These are phyloP conservation scores for Pseudognaphalium luteoalbum DNA, from an alignment of 129 eudicot genomes.

Conservation along the genomic window DNA sequence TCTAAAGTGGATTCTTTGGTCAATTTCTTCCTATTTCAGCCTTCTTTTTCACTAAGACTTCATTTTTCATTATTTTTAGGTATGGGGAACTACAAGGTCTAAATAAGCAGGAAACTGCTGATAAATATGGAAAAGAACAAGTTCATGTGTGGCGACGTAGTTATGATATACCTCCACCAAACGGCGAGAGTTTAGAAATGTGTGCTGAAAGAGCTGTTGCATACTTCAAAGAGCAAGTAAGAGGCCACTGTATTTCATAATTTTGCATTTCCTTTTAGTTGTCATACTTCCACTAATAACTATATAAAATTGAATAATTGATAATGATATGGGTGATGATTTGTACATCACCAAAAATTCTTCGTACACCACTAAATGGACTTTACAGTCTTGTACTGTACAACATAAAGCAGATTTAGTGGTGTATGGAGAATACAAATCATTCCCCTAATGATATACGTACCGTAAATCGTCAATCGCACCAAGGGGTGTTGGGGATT, in stretches of 20 bases:
- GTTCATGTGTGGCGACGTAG: constrained; percentile 99
- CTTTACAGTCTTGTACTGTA: no score
- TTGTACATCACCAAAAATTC: no score
- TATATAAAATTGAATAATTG: no score
- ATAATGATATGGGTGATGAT: no score
- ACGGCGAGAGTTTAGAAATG: constrained; percentile 99
- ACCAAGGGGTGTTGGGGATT: no score
- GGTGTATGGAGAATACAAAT: no score
- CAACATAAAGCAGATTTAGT: no score
- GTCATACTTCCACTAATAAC: background rate
- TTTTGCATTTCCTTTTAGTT: background rate
- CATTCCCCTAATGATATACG: no score
- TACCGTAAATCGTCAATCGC: no score
- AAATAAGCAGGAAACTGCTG: constrained; percentile 98
- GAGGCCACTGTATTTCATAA: background rate
- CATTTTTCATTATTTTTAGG: constrained; percentile 35
- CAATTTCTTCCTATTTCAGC: background rate
- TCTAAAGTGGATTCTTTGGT: background rate
- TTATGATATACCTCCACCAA: constrained; percentile 97
- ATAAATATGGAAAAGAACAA: constrained; percentile 84
- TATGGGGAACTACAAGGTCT: constrained; percentile 96
- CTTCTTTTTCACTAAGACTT: background rate
- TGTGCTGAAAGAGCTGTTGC: constrained; percentile 99
- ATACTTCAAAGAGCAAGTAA: constrained; percentile 76
- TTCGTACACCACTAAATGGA: no score